These are phyloP conservation scores for Apiotrichum sp. DNA, from an alignment of 1,284 basidiomycete genomes.

Conservation along the genomic window DNA sequence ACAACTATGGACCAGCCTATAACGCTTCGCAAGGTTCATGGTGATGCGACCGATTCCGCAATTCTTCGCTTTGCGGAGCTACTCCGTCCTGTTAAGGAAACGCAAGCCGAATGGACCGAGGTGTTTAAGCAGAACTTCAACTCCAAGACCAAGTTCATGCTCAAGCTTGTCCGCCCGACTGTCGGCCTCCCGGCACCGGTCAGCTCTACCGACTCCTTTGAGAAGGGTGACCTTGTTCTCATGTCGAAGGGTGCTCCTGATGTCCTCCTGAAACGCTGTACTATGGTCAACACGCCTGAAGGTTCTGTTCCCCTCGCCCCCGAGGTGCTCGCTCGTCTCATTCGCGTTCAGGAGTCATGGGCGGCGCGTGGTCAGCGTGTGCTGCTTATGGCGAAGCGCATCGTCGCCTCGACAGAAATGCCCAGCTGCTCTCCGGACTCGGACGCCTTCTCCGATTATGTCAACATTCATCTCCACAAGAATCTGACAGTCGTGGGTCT, in stretches of 20 bases:
- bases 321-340: constrained; percentile 33
- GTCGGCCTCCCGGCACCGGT: not conserved
- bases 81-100: constrained; percentile 40
- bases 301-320: constrained; percentile 47
- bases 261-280: constrained; percentile 54
- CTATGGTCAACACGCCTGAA: constrained; percentile 43
- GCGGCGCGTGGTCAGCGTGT: constrained; percentile 59
- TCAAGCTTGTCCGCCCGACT: constrained; percentile 41
- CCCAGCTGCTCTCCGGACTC: constrained; percentile 30
- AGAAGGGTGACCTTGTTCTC: constrained; percentile 40
- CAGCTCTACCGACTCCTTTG: constrained; percentile 17
- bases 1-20: constrained; percentile 46
- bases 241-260: constrained; percentile 59
- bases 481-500: constrained; percentile 59
- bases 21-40: constrained; percentile 53
- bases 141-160: constrained; percentile 64
- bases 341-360: constrained; percentile 52
- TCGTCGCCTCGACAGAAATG: constrained; percentile 24
- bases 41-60: constrained; percentile 60
- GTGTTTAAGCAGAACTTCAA: constrained; percentile 54
- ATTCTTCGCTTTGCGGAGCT: constrained; percentile 58
- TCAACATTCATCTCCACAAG: constrained; percentile 36
- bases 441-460: constrained; percentile 44
- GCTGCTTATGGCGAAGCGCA: constrained; percentile 49
- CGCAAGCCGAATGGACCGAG: constrained; percentile 43